Evolutionary conservation across 2,329 filamentous ascomycete species (phyloP).

Genomic region (Aureobasidium sp.): DNA sequence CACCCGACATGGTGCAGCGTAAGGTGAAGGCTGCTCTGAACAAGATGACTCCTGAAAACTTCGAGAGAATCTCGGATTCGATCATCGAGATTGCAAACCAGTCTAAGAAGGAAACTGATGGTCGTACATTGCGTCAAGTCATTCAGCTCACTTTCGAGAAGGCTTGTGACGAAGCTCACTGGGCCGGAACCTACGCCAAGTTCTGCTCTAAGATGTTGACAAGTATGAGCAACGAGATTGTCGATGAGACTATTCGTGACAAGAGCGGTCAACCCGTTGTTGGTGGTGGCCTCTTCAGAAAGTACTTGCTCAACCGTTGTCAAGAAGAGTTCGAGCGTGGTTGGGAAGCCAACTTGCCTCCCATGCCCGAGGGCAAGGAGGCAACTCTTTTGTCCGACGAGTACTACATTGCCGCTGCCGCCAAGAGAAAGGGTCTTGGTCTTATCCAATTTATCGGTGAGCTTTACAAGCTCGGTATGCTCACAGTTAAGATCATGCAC

Average conservation of each 20-base stretch:
- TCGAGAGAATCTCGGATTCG: conserved; percentile 89
- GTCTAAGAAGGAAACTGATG: conserved; percentile 91
- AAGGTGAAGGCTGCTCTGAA: conserved; percentile 98
- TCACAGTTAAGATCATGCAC: conserved; percentile 99
- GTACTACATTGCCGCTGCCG: conserved; percentile 88
- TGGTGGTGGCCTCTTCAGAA: conserved; percentile 91
- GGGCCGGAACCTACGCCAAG: conserved; percentile 97
- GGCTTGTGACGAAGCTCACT: conserved; percentile 95
- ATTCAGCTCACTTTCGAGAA: conserved; percentile 99
- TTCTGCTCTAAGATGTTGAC: conserved; percentile 98
- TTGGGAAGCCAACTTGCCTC: conserved; percentile 83
- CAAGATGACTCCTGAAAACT: conserved; percentile 99
- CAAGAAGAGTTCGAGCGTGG: conserved; percentile 98
- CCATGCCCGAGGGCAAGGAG: conserved; percentile 70
- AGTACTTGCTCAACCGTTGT: conserved; percentile 96
- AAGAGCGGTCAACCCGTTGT: conserved; percentile 81
- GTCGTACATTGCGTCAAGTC: conserved; percentile 89
- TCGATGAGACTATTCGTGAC: conserved; percentile 90
- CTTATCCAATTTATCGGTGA: conserved; percentile 99
- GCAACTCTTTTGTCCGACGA: conserved; percentile 85
- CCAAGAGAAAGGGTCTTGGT: conserved; percentile 94
- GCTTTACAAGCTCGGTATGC: conserved; percentile 96
- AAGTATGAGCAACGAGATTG: conserved; percentile 89
- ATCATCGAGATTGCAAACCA: conserved; percentile 89
- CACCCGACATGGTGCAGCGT: conserved; percentile 89